A percentile compares a stretch with the other conserved stretches of the same genome.
phyloP scores from a whole-genome alignment of 805 yeast species.

The Scheffersomyces amazonensis region DNA sequence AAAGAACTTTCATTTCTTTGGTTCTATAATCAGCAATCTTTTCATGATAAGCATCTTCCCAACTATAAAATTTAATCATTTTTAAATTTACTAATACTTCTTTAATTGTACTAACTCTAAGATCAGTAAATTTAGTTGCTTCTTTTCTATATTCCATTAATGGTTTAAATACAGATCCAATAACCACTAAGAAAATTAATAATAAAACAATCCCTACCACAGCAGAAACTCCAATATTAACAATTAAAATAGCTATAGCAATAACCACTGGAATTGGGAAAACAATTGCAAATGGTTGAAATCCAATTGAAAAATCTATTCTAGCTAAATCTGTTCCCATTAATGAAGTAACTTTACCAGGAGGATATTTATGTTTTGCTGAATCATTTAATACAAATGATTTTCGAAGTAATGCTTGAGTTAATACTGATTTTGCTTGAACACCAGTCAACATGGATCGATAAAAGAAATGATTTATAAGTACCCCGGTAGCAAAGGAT shows the following conservation, averaged over 20 bases:
- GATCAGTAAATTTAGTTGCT: slow-evolving; percentile 65
- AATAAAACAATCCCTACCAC: slow-evolving; percentile 55
- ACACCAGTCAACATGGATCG: slow-evolving; percentile 59
- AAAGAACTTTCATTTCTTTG: slow-evolving; percentile 56
- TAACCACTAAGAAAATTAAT: slow-evolving; percentile 43
- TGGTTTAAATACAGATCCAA: slow-evolving; percentile 43
- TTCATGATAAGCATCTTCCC: slow-evolving; percentile 74
- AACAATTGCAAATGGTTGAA: slow-evolving; percentile 55
- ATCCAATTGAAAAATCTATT: slow-evolving; percentile 64
- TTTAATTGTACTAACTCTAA: slow-evolving; percentile 65
- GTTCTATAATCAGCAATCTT: slow-evolving; percentile 53
- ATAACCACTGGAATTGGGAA: slow-evolving; percentile 62
- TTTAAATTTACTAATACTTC: slow-evolving; percentile 75
- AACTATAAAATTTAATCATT: slow-evolving; percentile 78
- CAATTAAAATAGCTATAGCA: slow-evolving; percentile 56
- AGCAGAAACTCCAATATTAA: slow-evolving; percentile 67
- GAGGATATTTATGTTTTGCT: slow-evolving; percentile 56
- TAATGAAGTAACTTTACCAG: slow-evolving; percentile 65
- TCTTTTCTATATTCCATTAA: slow-evolving; percentile 51
- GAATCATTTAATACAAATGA: slow-evolving; percentile 55
- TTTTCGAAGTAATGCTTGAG: slow-evolving; percentile 64
- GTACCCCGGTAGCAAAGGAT: slow-evolving; percentile 11
- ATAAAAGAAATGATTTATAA: slow-evolving; percentile 59
- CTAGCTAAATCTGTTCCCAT: slow-evolving; percentile 76
- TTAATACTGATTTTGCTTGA: slow-evolving; percentile 60